phyloP scores from a whole-genome alignment of 441 rosid genomes.

The Aquilaria agallochum region DNA sequence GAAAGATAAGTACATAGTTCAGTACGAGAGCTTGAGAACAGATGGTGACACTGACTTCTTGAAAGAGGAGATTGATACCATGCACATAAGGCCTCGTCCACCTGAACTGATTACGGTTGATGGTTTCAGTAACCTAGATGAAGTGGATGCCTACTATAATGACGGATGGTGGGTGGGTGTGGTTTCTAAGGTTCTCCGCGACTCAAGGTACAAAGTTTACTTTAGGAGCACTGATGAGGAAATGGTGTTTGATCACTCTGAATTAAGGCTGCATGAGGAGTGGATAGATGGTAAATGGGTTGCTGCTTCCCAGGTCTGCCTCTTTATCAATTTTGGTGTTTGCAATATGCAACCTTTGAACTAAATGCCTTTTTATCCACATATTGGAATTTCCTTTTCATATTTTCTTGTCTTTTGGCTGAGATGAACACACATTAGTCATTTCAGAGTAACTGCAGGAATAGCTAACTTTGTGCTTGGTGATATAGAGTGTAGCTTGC shows the following conservation, averaged over 20 bases:
- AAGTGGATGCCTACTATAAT: constrained; percentile 75
- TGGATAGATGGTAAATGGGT: constrained; percentile 77
- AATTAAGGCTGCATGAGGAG: constrained; percentile 68
- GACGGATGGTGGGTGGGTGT: constrained; percentile 95
- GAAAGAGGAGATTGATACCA: constrained; percentile 47
- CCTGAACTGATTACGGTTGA: constrained; percentile 29
- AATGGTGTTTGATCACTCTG: constrained; percentile 46
- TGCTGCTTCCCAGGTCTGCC: constrained; percentile 40
- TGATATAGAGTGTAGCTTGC: too few relatives aligned
- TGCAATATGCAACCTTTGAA: not conserved
- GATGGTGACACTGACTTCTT: constrained; percentile 71
- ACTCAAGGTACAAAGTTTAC: constrained; percentile 45
- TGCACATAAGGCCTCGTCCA: constrained; percentile 69
- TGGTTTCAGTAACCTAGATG: constrained; percentile 45
- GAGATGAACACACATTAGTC: not conserved
- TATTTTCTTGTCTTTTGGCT: not conserved
- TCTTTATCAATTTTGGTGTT: not conserved
- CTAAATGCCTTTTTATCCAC: not conserved
- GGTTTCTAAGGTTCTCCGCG: constrained; percentile 41
- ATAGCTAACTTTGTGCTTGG: too few relatives aligned
- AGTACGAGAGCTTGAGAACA: constrained; percentile 60
- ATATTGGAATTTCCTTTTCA: not conserved
- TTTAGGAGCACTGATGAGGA: constrained; percentile 51
- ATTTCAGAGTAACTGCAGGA: not conserved
- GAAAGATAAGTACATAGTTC: constrained; percentile 43